A percentile compares a stretch with the other conserved stretches of the same genome.
Conservation (phyloP, 1,139 yeast species). For the Arxiozyma slooffiae region DNA sequence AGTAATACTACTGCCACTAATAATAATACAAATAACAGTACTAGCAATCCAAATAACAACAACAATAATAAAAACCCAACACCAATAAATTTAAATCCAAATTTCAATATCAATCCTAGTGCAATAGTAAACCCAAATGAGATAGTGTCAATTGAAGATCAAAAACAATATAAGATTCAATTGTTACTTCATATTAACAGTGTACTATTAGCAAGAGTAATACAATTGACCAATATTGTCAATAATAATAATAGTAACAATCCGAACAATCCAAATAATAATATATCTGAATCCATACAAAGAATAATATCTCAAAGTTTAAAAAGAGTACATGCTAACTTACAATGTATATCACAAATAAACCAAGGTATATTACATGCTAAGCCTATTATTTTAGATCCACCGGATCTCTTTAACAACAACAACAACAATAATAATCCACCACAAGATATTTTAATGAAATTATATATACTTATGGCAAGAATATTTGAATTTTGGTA, state of each 20-base stretch:
- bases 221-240: conserved; percentile 18
- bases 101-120: neutral
- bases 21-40: too few relatives aligned
- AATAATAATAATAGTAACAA: conserved; percentile 8
- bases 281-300: conserved; percentile 14
- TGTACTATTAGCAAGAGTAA: conserved; percentile 23
- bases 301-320: conserved; percentile 21
- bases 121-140: conserved; percentile 5
- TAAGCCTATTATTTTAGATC: conserved; percentile 26
- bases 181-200: conserved; percentile 29
- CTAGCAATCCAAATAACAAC: too few relatives aligned
- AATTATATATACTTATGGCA: conserved; percentile 26
- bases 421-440: conserved; percentile 22
- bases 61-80: neutral
- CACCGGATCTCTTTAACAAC: conserved; percentile 17
- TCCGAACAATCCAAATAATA: conserved; percentile 3
- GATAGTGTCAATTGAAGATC: conserved; percentile 13
- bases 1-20: too few relatives aligned
- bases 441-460: conserved; percentile 25
- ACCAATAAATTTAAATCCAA: neutral
- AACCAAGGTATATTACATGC: conserved; percentile 25
- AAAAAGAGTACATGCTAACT: conserved; percentile 29
- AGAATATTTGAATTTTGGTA: conserved; percentile 30
- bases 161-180: conserved; percentile 28
- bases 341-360: conserved; percentile 30